Evolutionary conservation across 345 rosid genomes (phyloP).

Genomic region (Eucalyptus regnans): DNA sequence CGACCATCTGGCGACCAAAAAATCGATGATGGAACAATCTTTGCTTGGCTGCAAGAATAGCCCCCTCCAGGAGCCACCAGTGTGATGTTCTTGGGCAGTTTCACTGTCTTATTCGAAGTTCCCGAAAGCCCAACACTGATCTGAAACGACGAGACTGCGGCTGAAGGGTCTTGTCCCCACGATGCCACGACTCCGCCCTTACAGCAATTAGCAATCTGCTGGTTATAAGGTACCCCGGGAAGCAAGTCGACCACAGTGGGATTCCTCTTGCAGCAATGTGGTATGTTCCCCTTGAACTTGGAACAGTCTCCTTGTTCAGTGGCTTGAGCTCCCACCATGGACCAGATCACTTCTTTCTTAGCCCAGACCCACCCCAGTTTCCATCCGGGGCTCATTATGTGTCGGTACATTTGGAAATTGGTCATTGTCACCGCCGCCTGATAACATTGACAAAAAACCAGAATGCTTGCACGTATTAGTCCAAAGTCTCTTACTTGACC

Average conservation of each 20-base stretch:
- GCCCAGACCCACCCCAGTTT: conserved; percentile 34
- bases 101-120: conserved; percentile 27
- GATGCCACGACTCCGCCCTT: conserved; percentile 27
- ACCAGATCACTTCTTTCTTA: conserved; percentile 38
- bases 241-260: conserved; percentile 37
- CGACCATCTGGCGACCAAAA: conserved; percentile 19
- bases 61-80: conserved; percentile 29
- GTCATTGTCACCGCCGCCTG: conserved; percentile 31
- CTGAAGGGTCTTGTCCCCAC: conserved; percentile 25
- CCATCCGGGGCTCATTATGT: conserved; percentile 35
- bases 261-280: conserved; percentile 25
- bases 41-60: conserved; percentile 33
- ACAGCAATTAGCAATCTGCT: conserved; percentile 33
- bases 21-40: conserved; percentile 6
- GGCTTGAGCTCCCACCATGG: conserved; percentile 35
- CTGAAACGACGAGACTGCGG: conserved; percentile 25
- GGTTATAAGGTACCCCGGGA: conserved; percentile 29
- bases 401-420: conserved; percentile 32
- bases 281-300: conserved; percentile 30
- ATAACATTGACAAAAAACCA: not conserved
- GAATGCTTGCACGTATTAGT: not conserved
- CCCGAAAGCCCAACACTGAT: conserved; percentile 31
- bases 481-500: not conserved
- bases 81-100: conserved; percentile 34
- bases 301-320: conserved; percentile 43